Conservation (phyloP, 352 stramenopile species). For the Stramenopiles sp. region DNA sequence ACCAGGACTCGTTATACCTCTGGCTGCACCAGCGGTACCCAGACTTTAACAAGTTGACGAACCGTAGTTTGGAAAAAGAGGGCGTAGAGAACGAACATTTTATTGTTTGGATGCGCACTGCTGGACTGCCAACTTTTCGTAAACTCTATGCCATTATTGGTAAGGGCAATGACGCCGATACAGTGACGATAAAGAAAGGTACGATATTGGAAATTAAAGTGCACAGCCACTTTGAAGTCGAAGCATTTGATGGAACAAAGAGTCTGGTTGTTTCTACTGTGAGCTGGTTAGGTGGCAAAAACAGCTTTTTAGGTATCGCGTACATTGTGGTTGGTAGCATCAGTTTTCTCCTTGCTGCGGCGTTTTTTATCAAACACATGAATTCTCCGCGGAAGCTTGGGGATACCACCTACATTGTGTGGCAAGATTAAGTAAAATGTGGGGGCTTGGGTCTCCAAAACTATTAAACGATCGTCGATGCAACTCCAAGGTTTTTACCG, state of each 20-base stretch:
- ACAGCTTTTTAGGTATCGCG: slow-evolving; percentile 78
- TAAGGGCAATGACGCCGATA: slow-evolving; percentile 26
- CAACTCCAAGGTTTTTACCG: too few species aligned
- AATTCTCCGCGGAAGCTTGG: slow-evolving; percentile 77
- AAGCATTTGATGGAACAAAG: slow-evolving; percentile 83
- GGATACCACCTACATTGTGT: slow-evolving; percentile 80
- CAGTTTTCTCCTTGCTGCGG: slow-evolving; percentile 67
- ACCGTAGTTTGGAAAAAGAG: slow-evolving; percentile 25
- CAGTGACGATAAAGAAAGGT: slow-evolving; percentile 39
- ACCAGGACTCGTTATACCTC: neutral
- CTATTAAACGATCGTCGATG: too few species aligned
- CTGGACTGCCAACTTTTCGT: slow-evolving; percentile 87
- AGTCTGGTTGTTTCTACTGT: slow-evolving; percentile 83
- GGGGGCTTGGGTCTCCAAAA: too few species aligned
- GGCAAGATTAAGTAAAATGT: slow-evolving; percentile 68
- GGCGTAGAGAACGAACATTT: slow-evolving; percentile 97
- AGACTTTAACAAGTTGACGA: slow-evolving; percentile 1
- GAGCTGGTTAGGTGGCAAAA: slow-evolving; percentile 85
- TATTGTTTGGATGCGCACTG: slow-evolving; percentile 98
- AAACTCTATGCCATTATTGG: slow-evolving; percentile 99
- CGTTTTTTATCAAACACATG: slow-evolving; percentile 88
- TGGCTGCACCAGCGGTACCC: neutral
- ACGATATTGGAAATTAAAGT: slow-evolving; percentile 70
- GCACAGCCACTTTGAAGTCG: slow-evolving; percentile 83
- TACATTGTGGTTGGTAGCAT: slow-evolving; percentile 86